Base-by-base conservation (phyloP, 306 rosid species). In the Astragalus glycyphyllos region DNA sequence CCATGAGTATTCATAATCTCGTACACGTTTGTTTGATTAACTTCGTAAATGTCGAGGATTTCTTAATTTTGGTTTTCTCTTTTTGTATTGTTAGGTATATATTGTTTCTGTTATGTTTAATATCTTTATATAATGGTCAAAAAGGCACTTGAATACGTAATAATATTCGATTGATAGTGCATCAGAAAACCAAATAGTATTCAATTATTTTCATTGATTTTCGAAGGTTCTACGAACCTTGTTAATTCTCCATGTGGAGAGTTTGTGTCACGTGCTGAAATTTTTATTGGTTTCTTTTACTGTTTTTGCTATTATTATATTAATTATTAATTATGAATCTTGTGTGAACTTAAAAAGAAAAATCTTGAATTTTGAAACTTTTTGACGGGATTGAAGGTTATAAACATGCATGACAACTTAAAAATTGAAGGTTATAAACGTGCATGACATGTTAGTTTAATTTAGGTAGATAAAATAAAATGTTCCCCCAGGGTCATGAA, bases 211-310 rank as follows among this genome's bases (percentile, higher is more conserved):
- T 5, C 50, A 29, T 48, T 72, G 53, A 16, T 48, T 47, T 37
- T 0, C 2, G 47, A 12, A 14, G 26, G 65, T 68, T 62, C 72
- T 32, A 0, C 0, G 79, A 69, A 74, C 64, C 1, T 74, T 73
- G 79, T 73, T 51, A 16, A 53, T 60, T 68, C 12, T 7, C 72
- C 83, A 60, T 62, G 79, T 68, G 72, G 44, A 67, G 50, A 51
- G 31, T 44, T 72, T 65, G 14, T 11, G 0, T 53, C 76, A 73
- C 83, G 57, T 74, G 79, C 8, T 61, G 3, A 67, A 67, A 42
- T 5, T 51, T 60, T 9, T 74, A 10, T 47, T 48, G 6, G 12
- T 40, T 58, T n/a, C 72, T 4, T 10, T 71, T 32, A 26, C 14
- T 44, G 12, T 8, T 20, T 20, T 20, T 20, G 1, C 23, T 20